Conservation (phyloP, 257 asterid species). For the Marsdenia floribunda region DNA sequence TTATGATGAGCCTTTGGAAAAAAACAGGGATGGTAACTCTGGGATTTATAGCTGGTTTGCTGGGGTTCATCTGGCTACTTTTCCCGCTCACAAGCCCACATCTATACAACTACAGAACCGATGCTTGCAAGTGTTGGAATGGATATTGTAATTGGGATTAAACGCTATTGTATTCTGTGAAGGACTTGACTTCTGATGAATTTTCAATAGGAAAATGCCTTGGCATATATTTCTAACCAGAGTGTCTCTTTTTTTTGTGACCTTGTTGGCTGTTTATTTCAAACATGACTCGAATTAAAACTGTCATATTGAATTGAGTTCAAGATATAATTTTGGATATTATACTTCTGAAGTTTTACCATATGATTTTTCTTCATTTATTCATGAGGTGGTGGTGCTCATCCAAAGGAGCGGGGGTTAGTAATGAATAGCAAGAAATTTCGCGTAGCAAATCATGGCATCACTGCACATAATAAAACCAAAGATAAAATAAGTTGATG, state of each 20-base stretch:
- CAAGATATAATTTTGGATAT: too few relatives aligned
- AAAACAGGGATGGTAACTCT: constrained; percentile 52
- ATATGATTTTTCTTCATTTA: too few relatives aligned
- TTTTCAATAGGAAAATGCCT: neutral
- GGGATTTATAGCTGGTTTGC: constrained; percentile 48
- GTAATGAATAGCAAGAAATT: neutral
- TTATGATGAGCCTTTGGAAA: constrained; percentile 4
- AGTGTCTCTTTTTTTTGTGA: neutral
- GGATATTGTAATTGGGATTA: constrained; percentile 64
- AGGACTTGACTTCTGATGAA: neutral
- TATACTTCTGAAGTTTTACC: too few relatives aligned
- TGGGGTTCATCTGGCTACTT: constrained; percentile 64
- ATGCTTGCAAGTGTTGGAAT: constrained; percentile 77
- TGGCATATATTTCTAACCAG: neutral
- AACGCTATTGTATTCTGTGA: constrained; percentile 8
- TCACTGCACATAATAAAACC: neutral
- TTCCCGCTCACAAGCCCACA: constrained; percentile 63
- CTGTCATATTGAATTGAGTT: too few relatives aligned
- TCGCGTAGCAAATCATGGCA: neutral
- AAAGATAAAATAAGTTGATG: neutral
- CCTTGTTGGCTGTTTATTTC: too few relatives aligned
- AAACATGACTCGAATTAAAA: too few relatives aligned
- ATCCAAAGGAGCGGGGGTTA: neutral
- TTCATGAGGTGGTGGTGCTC: too few relatives aligned
- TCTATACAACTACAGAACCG: constrained; percentile 37